phyloP scores from a whole-genome alignment of 2,329 filamentous ascomycete genomes.

The Colletotrichum sublineola region DNA sequence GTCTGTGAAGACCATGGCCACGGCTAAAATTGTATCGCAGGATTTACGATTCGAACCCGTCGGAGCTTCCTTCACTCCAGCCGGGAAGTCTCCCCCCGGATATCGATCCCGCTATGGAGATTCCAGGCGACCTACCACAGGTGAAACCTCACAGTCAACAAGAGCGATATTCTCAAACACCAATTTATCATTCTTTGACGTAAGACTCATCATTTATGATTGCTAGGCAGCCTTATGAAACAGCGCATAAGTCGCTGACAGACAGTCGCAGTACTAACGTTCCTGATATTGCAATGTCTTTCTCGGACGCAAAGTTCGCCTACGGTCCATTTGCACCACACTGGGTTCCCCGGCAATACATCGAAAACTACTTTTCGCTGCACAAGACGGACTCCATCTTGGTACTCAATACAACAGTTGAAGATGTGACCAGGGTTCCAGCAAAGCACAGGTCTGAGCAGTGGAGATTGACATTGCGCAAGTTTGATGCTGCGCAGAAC shows the following conservation, averaged over 20 bases:
- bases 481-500: slow-evolving; percentile 57
- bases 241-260: background rate
- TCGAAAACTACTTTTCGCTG: slow-evolving; percentile 67
- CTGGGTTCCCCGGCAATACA: slow-evolving; percentile 66
- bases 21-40: slow-evolving; percentile 47
- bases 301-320: slow-evolving; percentile 65
- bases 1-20: background rate
- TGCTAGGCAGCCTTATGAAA: background rate
- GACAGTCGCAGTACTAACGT: slow-evolving; percentile 62
- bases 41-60: slow-evolving; percentile 64
- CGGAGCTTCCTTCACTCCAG: slow-evolving; percentile 49
- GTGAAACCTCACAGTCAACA: slow-evolving; percentile 57
- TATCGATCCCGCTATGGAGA: slow-evolving; percentile 59
- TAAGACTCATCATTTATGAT: slow-evolving; percentile 46
- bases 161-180: slow-evolving; percentile 62
- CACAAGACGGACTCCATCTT: slow-evolving; percentile 63
- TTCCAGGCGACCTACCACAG: slow-evolving; percentile 58
- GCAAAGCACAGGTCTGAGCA: slow-evolving; percentile 41
- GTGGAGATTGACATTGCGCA: slow-evolving; percentile 64
- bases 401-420: slow-evolving; percentile 64
- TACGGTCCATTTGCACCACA: slow-evolving; percentile 70
- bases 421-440: slow-evolving; percentile 58
- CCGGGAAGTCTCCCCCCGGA: slow-evolving; percentile 61
- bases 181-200: slow-evolving; percentile 66
- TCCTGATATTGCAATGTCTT: slow-evolving; percentile 68